These are phyloP conservation scores for Penicillium pancosmium DNA, from an alignment of 495 filamentous ascomycete genomes.

Conservation along the genomic window DNA sequence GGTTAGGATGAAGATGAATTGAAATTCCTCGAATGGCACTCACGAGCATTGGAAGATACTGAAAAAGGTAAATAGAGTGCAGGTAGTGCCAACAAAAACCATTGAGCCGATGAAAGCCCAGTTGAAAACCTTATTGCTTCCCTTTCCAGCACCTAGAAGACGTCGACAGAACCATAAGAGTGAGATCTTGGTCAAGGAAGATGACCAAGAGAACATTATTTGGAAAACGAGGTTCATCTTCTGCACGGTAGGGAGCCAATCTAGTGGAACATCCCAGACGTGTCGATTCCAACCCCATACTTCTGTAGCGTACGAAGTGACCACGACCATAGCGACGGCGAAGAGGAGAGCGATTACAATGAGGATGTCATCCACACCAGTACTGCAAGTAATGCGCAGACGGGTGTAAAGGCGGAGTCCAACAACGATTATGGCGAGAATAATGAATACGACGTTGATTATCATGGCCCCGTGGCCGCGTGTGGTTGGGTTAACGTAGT, in stretches of 20 bases:
- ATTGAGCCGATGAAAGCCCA: constrained; percentile 47
- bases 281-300: constrained; percentile 59
- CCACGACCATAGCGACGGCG: constrained; percentile 45
- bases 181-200: constrained; percentile 58
- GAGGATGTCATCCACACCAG: constrained; percentile 52
- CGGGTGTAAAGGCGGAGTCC: constrained; percentile 53
- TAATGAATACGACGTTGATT: constrained; percentile 42
- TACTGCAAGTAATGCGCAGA: constrained; percentile 43
- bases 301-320: constrained; percentile 45
- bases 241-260: constrained; percentile 35
- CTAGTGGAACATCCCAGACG: constrained; percentile 51
- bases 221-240: constrained; percentile 55
- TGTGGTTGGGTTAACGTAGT: constrained; percentile 55
- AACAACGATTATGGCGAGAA: constrained; percentile 44
- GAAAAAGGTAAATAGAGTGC: constrained; percentile 51
- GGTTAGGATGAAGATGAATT: constrained; percentile 9
- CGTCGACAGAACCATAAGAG: constrained; percentile 61
- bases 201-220: constrained; percentile 55
- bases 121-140: constrained; percentile 39
- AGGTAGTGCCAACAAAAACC: constrained; percentile 45
- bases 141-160: constrained; percentile 45
- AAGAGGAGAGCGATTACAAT: constrained; percentile 44
- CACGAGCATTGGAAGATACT: constrained; percentile 61
- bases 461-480: constrained; percentile 49
- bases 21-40: constrained; percentile 16